These are phyloP conservation scores for Thuidium tamariscinum DNA, from an alignment of 225 moss, liverwort and hornwort species.

Conservation along the genomic window DNA sequence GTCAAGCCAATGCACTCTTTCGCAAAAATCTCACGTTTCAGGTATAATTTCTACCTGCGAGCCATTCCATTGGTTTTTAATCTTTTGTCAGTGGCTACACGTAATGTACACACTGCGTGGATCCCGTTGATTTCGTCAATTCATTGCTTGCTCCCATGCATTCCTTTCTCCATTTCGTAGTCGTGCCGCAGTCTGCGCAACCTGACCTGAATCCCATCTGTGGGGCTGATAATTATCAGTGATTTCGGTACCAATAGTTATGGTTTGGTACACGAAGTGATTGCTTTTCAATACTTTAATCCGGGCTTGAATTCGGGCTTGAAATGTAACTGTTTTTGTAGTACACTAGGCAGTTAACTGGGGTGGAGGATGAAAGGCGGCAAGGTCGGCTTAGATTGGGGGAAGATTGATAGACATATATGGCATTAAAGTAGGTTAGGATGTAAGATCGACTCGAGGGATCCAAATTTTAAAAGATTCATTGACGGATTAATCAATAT, in stretches of 20 bases:
- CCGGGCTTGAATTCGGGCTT: background rate
- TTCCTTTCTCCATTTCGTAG: background rate
- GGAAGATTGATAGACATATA: background rate
- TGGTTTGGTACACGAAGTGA: background rate
- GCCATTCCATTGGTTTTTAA: background rate
- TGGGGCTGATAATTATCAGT: background rate
- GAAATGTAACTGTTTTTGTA: background rate
- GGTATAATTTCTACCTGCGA: background rate
- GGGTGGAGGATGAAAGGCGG: background rate
- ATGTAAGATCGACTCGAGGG: background rate
- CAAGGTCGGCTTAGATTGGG: background rate
- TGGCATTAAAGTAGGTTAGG: too few relatives aligned
- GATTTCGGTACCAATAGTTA: background rate
- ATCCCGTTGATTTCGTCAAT: background rate
- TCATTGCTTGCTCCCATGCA: background rate
- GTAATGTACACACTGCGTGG: background rate
- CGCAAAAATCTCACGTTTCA: conserved; percentile 45
- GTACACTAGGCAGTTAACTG: background rate
- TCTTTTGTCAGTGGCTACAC: background rate
- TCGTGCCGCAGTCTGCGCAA: background rate
- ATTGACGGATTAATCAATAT: background rate
- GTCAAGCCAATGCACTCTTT: conserved; percentile 38
- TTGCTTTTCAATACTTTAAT: background rate
- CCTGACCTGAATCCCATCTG: too few relatives aligned
- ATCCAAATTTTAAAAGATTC: background rate